phyloP scores from a whole-genome alignment of 805 yeast genomes.

The Yamadazyma endophytica region DNA sequence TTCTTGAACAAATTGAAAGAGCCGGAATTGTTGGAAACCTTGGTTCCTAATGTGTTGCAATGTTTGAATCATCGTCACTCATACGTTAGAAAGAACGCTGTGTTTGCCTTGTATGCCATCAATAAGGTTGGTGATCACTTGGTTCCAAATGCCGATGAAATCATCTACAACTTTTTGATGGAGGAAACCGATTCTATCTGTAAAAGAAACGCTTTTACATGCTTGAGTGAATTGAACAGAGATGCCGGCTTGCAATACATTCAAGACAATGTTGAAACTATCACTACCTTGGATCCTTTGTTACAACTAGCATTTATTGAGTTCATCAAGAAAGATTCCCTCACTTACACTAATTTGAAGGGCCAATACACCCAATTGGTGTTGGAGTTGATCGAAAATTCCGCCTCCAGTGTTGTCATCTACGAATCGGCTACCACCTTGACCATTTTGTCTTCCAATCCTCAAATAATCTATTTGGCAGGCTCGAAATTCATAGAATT shows the following conservation, averaged over 20 bases:
- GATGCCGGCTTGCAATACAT: conserved; percentile 80
- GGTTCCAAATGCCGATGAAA: conserved; percentile 93
- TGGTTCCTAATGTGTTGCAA: conserved; percentile 86
- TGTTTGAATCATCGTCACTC: conserved; percentile 97
- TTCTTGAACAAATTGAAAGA: conserved; percentile 88
- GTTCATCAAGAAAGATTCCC: conserved; percentile 81
- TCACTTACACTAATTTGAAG: conserved; percentile 57
- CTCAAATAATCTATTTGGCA: conserved; percentile 67
- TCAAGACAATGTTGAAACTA: conserved; percentile 58
- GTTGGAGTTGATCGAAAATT: conserved; percentile 65
- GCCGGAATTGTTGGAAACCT: conserved; percentile 90
- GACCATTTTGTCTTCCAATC: conserved; percentile 57
- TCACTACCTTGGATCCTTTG: conserved; percentile 71
- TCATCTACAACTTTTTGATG: conserved; percentile 65
- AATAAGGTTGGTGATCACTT: conserved; percentile 79
- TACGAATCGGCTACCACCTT: conserved; percentile 90
- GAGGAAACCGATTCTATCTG: conserved; percentile 92
- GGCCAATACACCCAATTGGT: conserved; percentile 70
- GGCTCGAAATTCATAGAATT: conserved; percentile 84
- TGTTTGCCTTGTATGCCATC: conserved; percentile 82
- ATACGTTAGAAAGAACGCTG: conserved; percentile 95
- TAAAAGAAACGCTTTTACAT: conserved; percentile 91
- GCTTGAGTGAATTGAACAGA: conserved; percentile 76
- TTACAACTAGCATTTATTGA: conserved; percentile 88
- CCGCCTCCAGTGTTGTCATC: conserved; percentile 61